Percentiles rank a stretch among this genome's conserved stretches.
Conservation (phyloP, 2,329 filamentous ascomycete species). For the Monosporascus sp. region DNA sequence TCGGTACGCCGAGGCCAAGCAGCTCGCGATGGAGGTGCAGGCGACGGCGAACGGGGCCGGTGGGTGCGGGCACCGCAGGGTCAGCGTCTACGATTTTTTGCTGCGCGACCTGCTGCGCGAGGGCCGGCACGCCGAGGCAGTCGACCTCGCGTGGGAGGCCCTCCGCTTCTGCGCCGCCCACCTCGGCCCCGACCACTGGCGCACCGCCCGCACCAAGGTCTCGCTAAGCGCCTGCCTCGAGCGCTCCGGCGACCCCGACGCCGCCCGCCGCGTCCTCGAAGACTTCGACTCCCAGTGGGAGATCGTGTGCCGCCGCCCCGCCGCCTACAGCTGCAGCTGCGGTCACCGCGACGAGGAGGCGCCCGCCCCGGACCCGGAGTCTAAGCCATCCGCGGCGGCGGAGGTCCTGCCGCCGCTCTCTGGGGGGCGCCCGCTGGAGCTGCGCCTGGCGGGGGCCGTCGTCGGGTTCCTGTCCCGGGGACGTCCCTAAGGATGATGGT, state of each 20-base stretch:
- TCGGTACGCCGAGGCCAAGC: neutral
- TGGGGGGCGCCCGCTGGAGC: neutral
- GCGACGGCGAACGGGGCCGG: neutral
- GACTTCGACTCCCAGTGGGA: conserved; percentile 12
- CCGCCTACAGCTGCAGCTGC: neutral
- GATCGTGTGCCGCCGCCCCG: conserved; percentile 2
- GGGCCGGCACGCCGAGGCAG: conserved; percentile 4
- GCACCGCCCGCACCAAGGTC: conserved; percentile 9
- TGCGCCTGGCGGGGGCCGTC: neutral
- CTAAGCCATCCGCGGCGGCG: too few species aligned
- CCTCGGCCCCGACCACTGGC: conserved; percentile 10
- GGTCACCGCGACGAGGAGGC: neutral
- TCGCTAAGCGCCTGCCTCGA: conserved; percentile 7
- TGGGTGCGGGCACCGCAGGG: neutral
- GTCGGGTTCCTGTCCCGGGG: neutral
- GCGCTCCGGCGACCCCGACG: conserved; percentile 1
- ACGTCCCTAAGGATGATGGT: neutral
- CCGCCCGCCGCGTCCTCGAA: conserved; percentile 3
- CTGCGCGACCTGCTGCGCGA: neutral
- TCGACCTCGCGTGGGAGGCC: conserved; percentile 6
- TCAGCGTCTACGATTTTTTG: neutral
- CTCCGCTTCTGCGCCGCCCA: conserved; percentile 7
- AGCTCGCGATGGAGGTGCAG: neutral
- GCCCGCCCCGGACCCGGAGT: too few species aligned
- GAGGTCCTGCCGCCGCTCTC: too few species aligned